phyloP scores from a whole-genome alignment of 164 flowering plant genomes.

The Euptelea pleiosperma region DNA sequence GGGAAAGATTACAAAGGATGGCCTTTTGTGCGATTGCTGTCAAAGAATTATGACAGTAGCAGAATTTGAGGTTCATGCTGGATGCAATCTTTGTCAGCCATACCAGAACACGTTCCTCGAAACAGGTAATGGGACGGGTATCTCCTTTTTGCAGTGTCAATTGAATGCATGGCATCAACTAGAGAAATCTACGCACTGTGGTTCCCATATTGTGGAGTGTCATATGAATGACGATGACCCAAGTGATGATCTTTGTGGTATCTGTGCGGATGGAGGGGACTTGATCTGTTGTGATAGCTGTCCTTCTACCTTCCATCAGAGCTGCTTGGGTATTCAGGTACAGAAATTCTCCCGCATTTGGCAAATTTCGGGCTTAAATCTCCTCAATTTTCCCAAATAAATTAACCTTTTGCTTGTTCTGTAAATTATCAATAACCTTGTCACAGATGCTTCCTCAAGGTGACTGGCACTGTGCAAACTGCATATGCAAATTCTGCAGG shows the following conservation, averaged over 20 bases:
- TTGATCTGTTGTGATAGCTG: constrained; percentile 98
- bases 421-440: background rate
- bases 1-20: constrained; percentile 87
- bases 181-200: constrained; percentile 41
- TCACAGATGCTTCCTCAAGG: constrained; percentile 80
- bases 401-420: background rate
- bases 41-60: constrained; percentile 74
- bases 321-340: constrained; percentile 86
- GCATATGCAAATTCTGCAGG: constrained; percentile 82
- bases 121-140: too few relatives aligned
- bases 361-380: background rate
- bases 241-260: constrained; percentile 95
- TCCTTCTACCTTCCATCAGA: constrained; percentile 94
- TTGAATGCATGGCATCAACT: constrained; percentile 81
- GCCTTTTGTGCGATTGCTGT: constrained; percentile 93
- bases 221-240: constrained; percentile 70
- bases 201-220: constrained; percentile 45
- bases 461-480: constrained; percentile 90
- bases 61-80: constrained; percentile 94
- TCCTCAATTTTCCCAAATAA: background rate
- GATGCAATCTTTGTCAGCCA: constrained; percentile 82
- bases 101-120: constrained; percentile 66
- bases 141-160: constrained; percentile 75
- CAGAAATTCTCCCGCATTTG: too few relatives aligned
- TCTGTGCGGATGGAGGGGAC: constrained; percentile 98